These are phyloP conservation scores for Phytophthora lateralis DNA, from an alignment of 352 stramenopile genomes.

Conservation along the genomic window DNA sequence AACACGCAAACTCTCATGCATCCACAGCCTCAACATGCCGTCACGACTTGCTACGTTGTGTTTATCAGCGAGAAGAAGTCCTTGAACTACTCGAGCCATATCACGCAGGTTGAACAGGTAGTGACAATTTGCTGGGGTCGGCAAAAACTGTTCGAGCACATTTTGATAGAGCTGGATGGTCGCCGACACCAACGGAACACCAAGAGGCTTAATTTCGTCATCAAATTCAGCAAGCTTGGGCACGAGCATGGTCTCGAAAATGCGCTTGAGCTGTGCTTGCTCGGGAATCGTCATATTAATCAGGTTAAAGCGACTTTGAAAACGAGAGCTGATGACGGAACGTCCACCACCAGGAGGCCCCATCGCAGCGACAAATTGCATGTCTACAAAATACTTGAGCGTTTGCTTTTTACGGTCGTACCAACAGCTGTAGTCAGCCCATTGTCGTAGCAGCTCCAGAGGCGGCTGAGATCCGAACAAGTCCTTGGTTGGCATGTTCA, in stretches of 20 bases:
- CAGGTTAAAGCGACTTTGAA: conserved; percentile 92
- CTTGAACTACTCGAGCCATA: conserved; percentile 90
- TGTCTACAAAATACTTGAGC: conserved; percentile 92
- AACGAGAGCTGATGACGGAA: conserved; percentile 88
- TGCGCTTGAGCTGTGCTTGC: conserved; percentile 82
- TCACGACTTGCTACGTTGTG: conserved; percentile 74
- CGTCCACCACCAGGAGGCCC: conserved; percentile 83
- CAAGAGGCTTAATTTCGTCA: conserved; percentile 88
- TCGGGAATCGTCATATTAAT: conserved; percentile 91
- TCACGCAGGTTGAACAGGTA: conserved; percentile 92
- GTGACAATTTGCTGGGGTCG: conserved; percentile 89
- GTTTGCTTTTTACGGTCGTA: conserved; percentile 93
- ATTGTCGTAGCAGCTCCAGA: conserved; percentile 91
- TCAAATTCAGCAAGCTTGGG: conserved; percentile 88
- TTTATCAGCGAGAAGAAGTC: conserved; percentile 78
- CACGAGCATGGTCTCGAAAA: conserved; percentile 91
- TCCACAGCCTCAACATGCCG: conserved; percentile 84
- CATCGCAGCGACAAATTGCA: conserved; percentile 91
- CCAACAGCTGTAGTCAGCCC: conserved; percentile 93
- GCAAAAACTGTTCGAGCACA: conserved; percentile 86
- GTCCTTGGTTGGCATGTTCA: conserved; percentile 94
- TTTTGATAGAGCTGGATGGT: conserved; percentile 90
- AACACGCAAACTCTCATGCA: conserved; percentile 90
- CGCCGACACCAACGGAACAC: conserved; percentile 65
- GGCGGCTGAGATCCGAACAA: conserved; percentile 91